Conservation (phyloP, 495 filamentous ascomycete genomes). For the Pseudevernia furfuracea region DNA sequence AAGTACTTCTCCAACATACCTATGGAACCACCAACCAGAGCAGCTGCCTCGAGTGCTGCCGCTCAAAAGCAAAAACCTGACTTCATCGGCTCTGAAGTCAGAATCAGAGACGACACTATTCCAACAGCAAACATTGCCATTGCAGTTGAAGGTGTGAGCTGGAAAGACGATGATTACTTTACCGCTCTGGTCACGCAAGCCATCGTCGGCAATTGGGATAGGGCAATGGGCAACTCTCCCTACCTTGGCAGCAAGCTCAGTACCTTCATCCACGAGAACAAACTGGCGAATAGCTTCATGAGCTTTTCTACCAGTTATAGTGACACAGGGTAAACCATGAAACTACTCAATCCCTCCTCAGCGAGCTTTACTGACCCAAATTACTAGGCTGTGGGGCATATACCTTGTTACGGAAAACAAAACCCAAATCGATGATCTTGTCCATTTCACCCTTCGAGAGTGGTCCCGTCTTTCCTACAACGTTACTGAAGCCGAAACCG, state of each 20-base stretch:
- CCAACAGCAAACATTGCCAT: conserved; percentile 96
- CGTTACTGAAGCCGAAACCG: conserved; percentile 83
- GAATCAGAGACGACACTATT: conserved; percentile 92
- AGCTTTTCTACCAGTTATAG: conserved; percentile 99
- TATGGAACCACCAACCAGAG: conserved; percentile 59
- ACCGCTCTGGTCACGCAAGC: conserved; percentile 95
- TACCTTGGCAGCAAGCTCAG: conserved; percentile 98
- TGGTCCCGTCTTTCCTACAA: conserved; percentile 86
- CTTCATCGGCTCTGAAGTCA: conserved; percentile 91
- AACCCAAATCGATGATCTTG: conserved; percentile 80
- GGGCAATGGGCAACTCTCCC: conserved; percentile 91
- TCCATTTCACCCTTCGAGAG: conserved; percentile 97
- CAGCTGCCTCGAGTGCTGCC: conserved; percentile 52
- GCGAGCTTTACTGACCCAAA: conserved; percentile 14
- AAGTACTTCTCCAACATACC: conserved; percentile 83
- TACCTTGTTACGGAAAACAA: conserved; percentile 92
- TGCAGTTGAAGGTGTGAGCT: conserved; percentile 98
- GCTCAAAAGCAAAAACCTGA: conserved; percentile 81
- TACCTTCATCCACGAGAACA: conserved; percentile 81
- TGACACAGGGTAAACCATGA: conserved; percentile 77
- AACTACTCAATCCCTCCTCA: conserved; percentile 3
- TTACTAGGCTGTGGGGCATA: conserved; percentile 89
- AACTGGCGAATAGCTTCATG: conserved; percentile 99
- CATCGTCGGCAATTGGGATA: conserved; percentile 99
- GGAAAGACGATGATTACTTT: conserved; percentile 98